Conservation (phyloP, 192 early-diverging fungal genomes). For the Backusella morwellensis region DNA sequence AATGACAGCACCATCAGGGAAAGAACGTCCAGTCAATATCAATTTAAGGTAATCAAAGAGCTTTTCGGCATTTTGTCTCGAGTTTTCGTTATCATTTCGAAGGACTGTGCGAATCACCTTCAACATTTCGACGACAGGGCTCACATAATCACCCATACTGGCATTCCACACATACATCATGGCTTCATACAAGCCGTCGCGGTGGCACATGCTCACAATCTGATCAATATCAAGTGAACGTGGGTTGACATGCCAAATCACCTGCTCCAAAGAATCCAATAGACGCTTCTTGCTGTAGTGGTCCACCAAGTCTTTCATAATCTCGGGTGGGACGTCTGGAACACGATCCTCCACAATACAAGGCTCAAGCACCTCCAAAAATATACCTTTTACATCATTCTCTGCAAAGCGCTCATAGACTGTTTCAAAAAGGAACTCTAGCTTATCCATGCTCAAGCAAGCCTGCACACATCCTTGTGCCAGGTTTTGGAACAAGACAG, state of each 20-base stretch:
- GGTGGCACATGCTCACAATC: slow-evolving; percentile 53
- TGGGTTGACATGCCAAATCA: slow-evolving; percentile 57
- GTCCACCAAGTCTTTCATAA: slow-evolving; percentile 58
- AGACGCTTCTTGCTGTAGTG: slow-evolving; percentile 44
- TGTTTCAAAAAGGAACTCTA: slow-evolving; percentile 50
- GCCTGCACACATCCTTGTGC: slow-evolving; percentile 53
- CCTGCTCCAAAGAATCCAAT: slow-evolving; percentile 46
- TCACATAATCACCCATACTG: slow-evolving; percentile 59
- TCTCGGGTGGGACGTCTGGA: slow-evolving; percentile 50
- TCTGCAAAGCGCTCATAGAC: slow-evolving; percentile 56
- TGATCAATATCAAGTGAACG: slow-evolving; percentile 58
- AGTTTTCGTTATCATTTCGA: background rate
- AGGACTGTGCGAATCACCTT: slow-evolving; percentile 50
- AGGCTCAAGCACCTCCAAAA: slow-evolving; percentile 48
- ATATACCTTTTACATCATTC: slow-evolving; percentile 43
- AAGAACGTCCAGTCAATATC: slow-evolving; percentile 47
- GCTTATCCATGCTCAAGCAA: slow-evolving; percentile 52
- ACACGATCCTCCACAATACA: slow-evolving; percentile 56
- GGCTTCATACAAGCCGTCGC: slow-evolving; percentile 51
- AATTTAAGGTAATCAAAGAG: slow-evolving; percentile 53
- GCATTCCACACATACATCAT: slow-evolving; percentile 63
- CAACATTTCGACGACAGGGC: slow-evolving; percentile 55
- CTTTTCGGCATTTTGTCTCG: slow-evolving; percentile 41
- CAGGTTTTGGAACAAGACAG: slow-evolving; percentile 43
- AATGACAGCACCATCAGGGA: slow-evolving; percentile 44